These are phyloP conservation scores for Elaeagnus macrophylla DNA, from an alignment of 306 rosid genomes.

Conservation along the genomic window DNA sequence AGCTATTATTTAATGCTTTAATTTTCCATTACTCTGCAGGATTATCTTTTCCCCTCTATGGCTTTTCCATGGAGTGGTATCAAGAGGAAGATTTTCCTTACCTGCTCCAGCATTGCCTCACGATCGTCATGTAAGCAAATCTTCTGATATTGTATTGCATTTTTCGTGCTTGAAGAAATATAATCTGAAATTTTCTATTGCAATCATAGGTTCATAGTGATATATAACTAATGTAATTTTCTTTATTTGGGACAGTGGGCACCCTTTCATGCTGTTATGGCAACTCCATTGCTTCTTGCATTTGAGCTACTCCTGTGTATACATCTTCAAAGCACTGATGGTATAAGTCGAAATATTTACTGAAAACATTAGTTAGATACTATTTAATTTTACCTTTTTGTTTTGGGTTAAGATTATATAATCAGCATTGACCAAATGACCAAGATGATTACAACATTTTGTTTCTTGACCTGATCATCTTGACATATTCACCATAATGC, in stretches of 20 bases:
- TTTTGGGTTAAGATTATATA: no score
- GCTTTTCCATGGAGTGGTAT: constrained; percentile 66
- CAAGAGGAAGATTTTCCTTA: constrained; percentile 86
- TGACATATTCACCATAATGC: not conserved
- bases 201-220: not conserved
- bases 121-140: constrained; percentile 63
- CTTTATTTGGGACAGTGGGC: constrained; percentile 72
- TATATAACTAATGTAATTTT: not conserved
- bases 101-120: constrained; percentile 87
- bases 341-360: constrained; percentile 24
- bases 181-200: constrained; percentile 12
- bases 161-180: constrained; percentile 1
- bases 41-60: constrained; percentile 59
- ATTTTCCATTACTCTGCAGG: constrained; percentile 36
- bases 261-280: constrained; percentile 76
- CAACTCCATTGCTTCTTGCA: constrained; percentile 75
- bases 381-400: no score
- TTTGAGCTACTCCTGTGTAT: constrained; percentile 87
- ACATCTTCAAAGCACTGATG: constrained; percentile 52
- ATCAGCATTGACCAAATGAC: no score
- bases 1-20: no score
- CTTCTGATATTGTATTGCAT: constrained; percentile 10
- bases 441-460: no score
- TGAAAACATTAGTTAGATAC: no score
- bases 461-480: no score